phyloP scores from a whole-genome alignment of 2,329 filamentous ascomycete species.

The Colletotrichum shisoi region DNA sequence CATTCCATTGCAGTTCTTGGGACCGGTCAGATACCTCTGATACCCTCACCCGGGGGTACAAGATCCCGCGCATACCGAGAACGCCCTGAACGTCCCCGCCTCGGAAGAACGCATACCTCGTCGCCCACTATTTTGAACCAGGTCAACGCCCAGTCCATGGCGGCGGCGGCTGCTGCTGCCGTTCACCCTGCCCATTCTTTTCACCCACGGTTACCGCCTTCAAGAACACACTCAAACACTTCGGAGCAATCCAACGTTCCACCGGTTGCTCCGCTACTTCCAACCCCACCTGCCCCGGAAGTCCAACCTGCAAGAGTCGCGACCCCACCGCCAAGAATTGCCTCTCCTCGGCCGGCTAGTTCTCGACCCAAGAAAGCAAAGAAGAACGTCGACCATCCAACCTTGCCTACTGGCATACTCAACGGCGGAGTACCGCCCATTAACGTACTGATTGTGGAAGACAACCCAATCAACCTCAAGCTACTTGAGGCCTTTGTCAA shows the following conservation, averaged over 20 bases:
- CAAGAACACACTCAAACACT: conserved; percentile 66
- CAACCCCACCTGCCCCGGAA: conserved; percentile 63
- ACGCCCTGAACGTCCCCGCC: conserved; percentile 66
- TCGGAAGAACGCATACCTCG: conserved; percentile 77
- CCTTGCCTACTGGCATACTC: conserved; percentile 69
- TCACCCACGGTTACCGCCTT: conserved; percentile 55
- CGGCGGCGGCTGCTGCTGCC: conserved; percentile 45
- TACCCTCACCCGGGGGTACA: conserved; percentile 82
- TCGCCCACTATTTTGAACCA: conserved; percentile 75
- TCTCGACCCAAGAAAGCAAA: conserved; percentile 61
- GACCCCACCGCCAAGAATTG: conserved; percentile 59
- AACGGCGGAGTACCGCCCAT: conserved; percentile 91
- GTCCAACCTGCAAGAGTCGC: conserved; percentile 56
- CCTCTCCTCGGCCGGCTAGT: conserved; percentile 60
- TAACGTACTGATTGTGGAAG: conserved; percentile 96
- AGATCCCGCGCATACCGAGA: conserved; percentile 64
- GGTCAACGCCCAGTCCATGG: conserved; percentile 51
- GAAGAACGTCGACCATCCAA: conserved; percentile 57
- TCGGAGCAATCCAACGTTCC: conserved; percentile 60
- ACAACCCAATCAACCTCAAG: conserved; percentile 97
- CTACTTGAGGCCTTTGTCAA: conserved; percentile 96
- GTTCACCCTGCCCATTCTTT: conserved; percentile 51
- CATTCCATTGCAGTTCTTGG: conserved; percentile 82
- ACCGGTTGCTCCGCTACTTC: conserved; percentile 60
- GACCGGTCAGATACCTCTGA: conserved; percentile 78